phyloP scores from a whole-genome alignment of 441 rosid species.

The Isatis lusitanica region DNA sequence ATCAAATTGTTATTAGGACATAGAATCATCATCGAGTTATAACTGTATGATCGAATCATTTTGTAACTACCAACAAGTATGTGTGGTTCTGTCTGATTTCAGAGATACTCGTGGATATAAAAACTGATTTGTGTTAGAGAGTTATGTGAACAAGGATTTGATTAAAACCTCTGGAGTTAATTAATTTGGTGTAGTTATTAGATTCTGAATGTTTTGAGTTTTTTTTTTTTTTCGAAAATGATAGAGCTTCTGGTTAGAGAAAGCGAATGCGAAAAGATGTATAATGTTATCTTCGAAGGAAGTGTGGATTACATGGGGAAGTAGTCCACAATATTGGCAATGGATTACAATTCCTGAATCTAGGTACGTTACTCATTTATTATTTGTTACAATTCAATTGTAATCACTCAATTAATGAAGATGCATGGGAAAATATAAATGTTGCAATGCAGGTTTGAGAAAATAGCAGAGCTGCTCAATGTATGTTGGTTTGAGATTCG shows the following conservation, averaged over 20 bases:
- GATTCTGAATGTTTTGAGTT: not conserved
- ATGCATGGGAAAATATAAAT: not conserved
- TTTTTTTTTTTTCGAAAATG: not conserved
- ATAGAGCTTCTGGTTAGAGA: conserved; percentile 61
- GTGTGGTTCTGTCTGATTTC: not conserved
- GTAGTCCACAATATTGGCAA: conserved; percentile 20
- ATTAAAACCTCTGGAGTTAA: not conserved
- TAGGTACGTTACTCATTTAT: conserved; percentile 34
- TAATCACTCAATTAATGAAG: not conserved
- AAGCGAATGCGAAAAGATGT: conserved; percentile 26
- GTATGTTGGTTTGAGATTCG: conserved; percentile 42
- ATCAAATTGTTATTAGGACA: not conserved
- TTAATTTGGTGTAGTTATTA: not conserved
- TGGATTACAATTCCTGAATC: conserved; percentile 37
- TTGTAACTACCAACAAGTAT: not conserved
- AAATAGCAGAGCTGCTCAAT: conserved; percentile 33
- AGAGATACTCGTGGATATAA: not conserved
- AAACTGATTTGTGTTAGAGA: not conserved
- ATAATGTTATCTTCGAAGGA: conserved; percentile 54
- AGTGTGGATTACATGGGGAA: conserved; percentile 52
- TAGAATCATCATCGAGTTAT: not conserved
- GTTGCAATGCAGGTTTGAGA: conserved; percentile 39
- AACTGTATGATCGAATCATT: not conserved
- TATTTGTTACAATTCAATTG: not conserved
- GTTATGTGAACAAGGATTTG: not conserved